Percentiles rank a stretch among this genome's conserved stretches.
Evolutionary conservation across 163 green algal species (phyloP).

Genomic region (Volvox carteri): DNA sequence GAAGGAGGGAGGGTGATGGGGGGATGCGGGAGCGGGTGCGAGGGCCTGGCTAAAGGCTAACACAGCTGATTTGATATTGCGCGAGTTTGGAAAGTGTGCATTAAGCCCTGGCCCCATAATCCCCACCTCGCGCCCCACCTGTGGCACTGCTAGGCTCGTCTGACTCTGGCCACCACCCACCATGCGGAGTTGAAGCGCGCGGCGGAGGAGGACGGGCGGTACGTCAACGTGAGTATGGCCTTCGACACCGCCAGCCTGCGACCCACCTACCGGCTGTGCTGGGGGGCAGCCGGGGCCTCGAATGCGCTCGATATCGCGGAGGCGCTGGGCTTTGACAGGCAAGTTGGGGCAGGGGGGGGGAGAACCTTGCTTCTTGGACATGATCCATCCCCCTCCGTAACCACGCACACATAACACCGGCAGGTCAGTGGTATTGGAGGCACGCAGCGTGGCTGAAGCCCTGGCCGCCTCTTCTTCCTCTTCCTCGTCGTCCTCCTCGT

Average conservation of each 20-base stretch:
- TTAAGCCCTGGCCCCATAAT: no score
- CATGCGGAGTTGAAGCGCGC: constrained; percentile 83
- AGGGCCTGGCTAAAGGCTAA: no score
- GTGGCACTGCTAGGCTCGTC: constrained; percentile 66
- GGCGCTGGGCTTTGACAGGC: constrained; percentile 82
- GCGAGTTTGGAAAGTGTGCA: no score
- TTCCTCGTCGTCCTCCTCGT: not conserved
- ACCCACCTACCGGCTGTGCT: constrained; percentile 91
- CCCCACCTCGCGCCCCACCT: no score
- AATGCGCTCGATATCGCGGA: constrained; percentile 90
- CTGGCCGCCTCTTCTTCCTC: not conserved
- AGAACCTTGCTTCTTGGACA: no score
- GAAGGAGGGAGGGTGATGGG: not conserved
- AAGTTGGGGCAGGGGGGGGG: constrained; percentile 6
- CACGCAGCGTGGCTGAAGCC: constrained; percentile 28
- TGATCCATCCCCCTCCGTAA: not conserved
- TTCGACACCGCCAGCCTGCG: constrained; percentile 88
- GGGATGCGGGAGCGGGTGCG: no score
- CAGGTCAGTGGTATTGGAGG: constrained; percentile 59
- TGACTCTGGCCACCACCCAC: constrained; percentile 90
- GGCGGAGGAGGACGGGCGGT: constrained; percentile 69
- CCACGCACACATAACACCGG: no score
- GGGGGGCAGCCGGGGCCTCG: constrained; percentile 81
- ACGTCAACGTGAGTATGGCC: constrained; percentile 87
- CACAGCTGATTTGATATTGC: no score